A percentile compares a stretch with the other conserved stretches of the same genome.
Conservation (phyloP, 2,329 filamentous ascomycete genomes). For the Sphaerulina musiva region DNA sequence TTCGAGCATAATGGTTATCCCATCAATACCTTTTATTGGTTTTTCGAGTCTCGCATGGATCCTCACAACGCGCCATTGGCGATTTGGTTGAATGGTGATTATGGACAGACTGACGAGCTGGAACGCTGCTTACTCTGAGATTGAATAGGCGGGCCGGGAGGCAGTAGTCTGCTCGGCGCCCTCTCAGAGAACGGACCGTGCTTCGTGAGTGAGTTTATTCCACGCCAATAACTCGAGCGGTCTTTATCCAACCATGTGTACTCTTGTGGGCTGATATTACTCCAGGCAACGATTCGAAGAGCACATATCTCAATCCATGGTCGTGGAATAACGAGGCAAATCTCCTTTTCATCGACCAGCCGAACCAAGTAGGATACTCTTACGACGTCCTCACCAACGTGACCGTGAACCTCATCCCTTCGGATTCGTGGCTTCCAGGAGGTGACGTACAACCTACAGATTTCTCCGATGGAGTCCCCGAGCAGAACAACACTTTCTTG, state of each 20-base stretch:
- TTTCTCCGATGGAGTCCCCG: conserved; percentile 34
- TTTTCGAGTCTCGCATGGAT: conserved; percentile 55
- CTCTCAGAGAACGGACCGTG: conserved; percentile 38
- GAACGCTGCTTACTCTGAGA: neutral
- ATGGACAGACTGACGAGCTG: neutral
- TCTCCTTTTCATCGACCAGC: conserved; percentile 46
- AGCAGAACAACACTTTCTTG: conserved; percentile 29
- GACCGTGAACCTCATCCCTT: conserved; percentile 19
- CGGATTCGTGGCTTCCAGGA: neutral
- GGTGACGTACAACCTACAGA: conserved; percentile 18
- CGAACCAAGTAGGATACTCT: conserved; percentile 30
- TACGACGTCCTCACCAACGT: conserved; percentile 32
- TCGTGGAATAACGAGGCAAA: conserved; percentile 56
- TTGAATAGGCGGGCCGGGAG: conserved; percentile 44
- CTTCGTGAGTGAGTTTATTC: conserved; percentile 32
- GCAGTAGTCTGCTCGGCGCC: conserved; percentile 47
- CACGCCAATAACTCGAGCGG: too few relatives aligned
- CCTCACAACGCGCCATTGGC: conserved; percentile 51
- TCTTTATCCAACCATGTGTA: neutral
- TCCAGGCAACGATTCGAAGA: conserved; percentile 21
- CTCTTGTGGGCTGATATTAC: neutral
- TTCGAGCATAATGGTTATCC: conserved; percentile 42
- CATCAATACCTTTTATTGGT: conserved; percentile 53
- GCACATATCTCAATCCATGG: conserved; percentile 48
- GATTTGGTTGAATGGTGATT: conserved; percentile 52